A percentile compares a stretch with the other conserved stretches of the same genome.
Conservation (phyloP, 306 rosid species). For the Sphenostylis stenocarpa region DNA sequence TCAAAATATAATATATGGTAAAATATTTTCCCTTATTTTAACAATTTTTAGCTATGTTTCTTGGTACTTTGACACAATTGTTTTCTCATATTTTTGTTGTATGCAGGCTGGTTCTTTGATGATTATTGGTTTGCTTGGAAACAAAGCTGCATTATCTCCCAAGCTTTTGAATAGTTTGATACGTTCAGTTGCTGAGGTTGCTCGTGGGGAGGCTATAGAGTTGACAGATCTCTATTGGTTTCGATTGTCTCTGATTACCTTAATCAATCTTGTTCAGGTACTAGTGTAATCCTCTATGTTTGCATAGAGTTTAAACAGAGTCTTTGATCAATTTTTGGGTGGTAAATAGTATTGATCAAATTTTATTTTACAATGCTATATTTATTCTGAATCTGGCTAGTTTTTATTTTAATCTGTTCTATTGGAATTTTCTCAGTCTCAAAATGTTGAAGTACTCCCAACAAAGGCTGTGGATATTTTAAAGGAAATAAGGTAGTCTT, state of each 20-base stretch:
- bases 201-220: conserved; percentile 60
- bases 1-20: neutral
- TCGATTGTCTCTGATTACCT: conserved; percentile 74
- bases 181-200: conserved; percentile 69
- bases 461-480: conserved; percentile 69
- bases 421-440: conserved; percentile 53
- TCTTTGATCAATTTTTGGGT: too few relatives aligned
- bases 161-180: conserved; percentile 73
- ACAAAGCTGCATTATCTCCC: conserved; percentile 69
- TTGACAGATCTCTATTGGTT: conserved; percentile 69
- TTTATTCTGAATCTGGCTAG: neutral
- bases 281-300: neutral
- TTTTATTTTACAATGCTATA: neutral
- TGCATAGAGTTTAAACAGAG: conserved; percentile 10
- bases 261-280: conserved; percentile 92
- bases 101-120: conserved; percentile 88
- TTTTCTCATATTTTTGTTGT: conserved; percentile 14
- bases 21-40: neutral
- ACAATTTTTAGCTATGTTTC: neutral
- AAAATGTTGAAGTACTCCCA: conserved; percentile 63
- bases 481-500: conserved; percentile 67
- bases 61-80: neutral
- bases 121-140: conserved; percentile 81
- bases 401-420: conserved; percentile 32
- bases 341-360: too few relatives aligned